phyloP scores from a whole-genome alignment of 2,329 filamentous ascomycete species.

The Rhexocercosporidium sp. region DNA sequence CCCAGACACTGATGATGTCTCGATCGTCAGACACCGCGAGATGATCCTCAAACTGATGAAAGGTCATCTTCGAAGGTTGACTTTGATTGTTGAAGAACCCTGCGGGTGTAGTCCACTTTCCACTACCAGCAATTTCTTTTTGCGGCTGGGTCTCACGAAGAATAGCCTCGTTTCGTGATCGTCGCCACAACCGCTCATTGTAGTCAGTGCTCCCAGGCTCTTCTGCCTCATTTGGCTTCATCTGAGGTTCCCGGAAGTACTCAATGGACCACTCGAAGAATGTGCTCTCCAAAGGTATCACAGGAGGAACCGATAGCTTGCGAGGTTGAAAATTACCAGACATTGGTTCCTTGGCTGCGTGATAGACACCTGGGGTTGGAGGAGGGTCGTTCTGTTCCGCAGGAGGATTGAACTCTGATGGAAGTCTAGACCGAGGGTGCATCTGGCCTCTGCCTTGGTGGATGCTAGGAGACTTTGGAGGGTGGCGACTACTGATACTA shows the following conservation, averaged over 20 bases:
- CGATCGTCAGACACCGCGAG: conserved; percentile 91
- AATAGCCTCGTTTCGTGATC: conserved; percentile 90
- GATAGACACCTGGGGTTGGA: conserved; percentile 71
- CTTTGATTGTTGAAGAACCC: conserved; percentile 87
- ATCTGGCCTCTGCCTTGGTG: conserved; percentile 34
- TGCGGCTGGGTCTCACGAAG: conserved; percentile 91
- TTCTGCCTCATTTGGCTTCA: conserved; percentile 94
- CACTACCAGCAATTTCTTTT: conserved; percentile 84
- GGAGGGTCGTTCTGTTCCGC: conserved; percentile 77
- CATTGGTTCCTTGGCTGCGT: conserved; percentile 77
- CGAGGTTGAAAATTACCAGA: conserved; percentile 75
- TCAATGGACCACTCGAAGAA: conserved; percentile 97
- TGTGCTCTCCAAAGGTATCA: conserved; percentile 77
- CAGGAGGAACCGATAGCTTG: conserved; percentile 61
- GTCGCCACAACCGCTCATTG: conserved; percentile 91
- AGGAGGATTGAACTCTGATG: conserved; percentile 64
- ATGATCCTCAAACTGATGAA: conserved; percentile 98
- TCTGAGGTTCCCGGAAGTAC: conserved; percentile 97
- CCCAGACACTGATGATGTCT: conserved; percentile 91
- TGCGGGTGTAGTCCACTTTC: conserved; percentile 84
- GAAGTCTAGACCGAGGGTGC: conserved; percentile 49
- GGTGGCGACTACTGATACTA: conserved; percentile 26
- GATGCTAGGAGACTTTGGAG: conserved; percentile 36
- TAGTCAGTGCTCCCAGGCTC: conserved; percentile 97
- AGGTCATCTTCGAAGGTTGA: conserved; percentile 90